Evolutionary conservation across 2,329 filamentous ascomycete species (phyloP), one percentile per base, ranked within the genome.

Genomic region (Trichoderma cornu-damae): DNA sequence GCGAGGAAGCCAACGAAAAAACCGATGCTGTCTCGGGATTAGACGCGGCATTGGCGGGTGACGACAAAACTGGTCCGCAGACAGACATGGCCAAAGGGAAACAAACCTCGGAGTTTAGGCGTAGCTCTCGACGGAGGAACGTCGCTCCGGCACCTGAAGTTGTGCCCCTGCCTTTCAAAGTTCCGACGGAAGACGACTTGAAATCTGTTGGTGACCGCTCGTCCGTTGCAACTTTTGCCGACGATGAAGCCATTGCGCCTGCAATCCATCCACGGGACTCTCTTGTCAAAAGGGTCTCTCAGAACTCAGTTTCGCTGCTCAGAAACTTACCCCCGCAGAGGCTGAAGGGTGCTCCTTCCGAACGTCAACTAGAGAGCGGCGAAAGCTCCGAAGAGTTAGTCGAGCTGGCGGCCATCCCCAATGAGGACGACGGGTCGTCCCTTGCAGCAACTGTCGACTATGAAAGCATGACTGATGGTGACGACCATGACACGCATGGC

Each of bases 201-300:
- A 37, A 61, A 11, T 66, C 68, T 2, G 74, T 80, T 5, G 76
- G 77, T 14, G 78, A 80, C 18, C 73, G 78, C 26, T 90, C 86
- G 2, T 89, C 88, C 1, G 77, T 89, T 18, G 89, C 86, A 3
- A 88, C 88, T 0, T 79, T 87, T 64, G 85, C 86, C 14, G 85
- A 87, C 57, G 79, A 85, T 26, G 78, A 78, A 9, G 78, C 79
- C n/a, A 65, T 70, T 20, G 52, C 54, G 8, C 35, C 59, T 53
- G 42, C 67, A 61, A 46, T 63, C 55, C 48, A 62, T 43, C 57
- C 68, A 52, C 69, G 72, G 20, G 65, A 66, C 12, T 77, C 78
- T 3, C 61, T 78, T 16, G 76, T 75, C 4, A 78, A 78, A 49
- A 75, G 77, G 16, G 67, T 82, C 2, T 83, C 82, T 1, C 72